Evolutionary conservation across 1,139 yeast genomes (phyloP).

Genomic region (Debaryomyces psychrophilus): DNA sequence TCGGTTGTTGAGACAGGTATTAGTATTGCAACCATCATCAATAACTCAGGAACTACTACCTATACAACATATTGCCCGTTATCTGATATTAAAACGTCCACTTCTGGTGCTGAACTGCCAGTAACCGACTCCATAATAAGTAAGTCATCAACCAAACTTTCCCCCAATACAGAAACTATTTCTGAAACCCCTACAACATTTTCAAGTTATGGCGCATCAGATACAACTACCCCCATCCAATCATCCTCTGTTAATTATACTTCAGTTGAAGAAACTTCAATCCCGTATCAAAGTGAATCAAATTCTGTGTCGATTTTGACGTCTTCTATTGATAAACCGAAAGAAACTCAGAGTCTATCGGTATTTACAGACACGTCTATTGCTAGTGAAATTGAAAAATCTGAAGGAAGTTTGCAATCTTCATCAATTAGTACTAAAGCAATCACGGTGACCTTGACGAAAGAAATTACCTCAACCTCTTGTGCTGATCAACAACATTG

Average conservation of each 20-base stretch:
- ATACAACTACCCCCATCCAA: not conserved
- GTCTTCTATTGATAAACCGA: not conserved
- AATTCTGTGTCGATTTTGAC: not conserved
- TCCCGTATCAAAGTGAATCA: not conserved
- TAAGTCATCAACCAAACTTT: not conserved
- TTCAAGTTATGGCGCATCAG: constrained; percentile 1
- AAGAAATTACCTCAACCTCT: constrained; percentile 5
- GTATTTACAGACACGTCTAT: not conserved
- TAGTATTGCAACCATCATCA: constrained; percentile 15
- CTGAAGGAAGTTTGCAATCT: not conserved
- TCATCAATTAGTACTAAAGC: not conserved
- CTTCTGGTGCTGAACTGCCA: not conserved
- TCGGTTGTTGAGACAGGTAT: constrained; percentile 9
- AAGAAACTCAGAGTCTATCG: not conserved
- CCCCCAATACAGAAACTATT: not conserved
- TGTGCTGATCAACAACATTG: constrained; percentile 1
- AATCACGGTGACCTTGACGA: constrained; percentile 3
- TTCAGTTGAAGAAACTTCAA: constrained; percentile 2
- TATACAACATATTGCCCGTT: constrained; percentile 31
- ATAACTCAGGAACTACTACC: constrained; percentile 18
- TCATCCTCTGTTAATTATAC: constrained; percentile 6
- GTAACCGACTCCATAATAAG: constrained; percentile 7
- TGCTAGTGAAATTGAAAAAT: constrained; percentile 2
- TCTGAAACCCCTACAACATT: not conserved
- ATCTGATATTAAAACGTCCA: not conserved